Percentiles rank a stretch among this genome's conserved stretches.
phyloP scores from a whole-genome alignment of 257 asterid genomes.

The Rubia yunnanensis region DNA sequence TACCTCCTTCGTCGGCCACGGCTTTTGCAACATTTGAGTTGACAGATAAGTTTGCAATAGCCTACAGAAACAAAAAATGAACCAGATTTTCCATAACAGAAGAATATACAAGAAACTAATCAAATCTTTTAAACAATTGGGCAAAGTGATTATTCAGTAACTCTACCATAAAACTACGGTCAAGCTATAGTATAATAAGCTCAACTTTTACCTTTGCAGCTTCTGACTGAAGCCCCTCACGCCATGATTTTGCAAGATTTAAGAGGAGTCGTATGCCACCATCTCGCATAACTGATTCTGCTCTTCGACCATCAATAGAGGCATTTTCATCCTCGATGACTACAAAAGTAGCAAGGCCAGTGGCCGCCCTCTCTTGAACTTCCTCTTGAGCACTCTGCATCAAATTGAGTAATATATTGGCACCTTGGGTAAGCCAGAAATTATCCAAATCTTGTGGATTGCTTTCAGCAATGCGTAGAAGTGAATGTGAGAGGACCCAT shows the following conservation, averaged over 20 bases:
- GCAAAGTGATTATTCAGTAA: not conserved
- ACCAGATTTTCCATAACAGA: not conserved
- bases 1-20: constrained; percentile 92
- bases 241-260: constrained; percentile 70
- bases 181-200: constrained; percentile 2
- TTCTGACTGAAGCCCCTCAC: constrained; percentile 81
- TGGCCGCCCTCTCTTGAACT: constrained; percentile 86
- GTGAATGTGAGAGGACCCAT: constrained; percentile 63
- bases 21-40: constrained; percentile 79
- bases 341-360: constrained; percentile 70
- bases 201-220: constrained; percentile 56
- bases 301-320: constrained; percentile 63
- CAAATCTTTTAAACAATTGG: not conserved
- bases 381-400: constrained; percentile 71
- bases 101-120: not conserved
- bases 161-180: not conserved
- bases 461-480: constrained; percentile 71
- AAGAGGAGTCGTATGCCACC: constrained; percentile 62
- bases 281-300: constrained; percentile 60
- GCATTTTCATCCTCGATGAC: constrained; percentile 80
- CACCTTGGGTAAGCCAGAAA: constrained; percentile 83
- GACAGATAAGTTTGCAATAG: constrained; percentile 70
- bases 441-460: constrained; percentile 59
- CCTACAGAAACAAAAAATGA: constrained; percentile 34
- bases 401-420: constrained; percentile 52